Evolutionary conservation across 805 yeast species (phyloP).

Genomic region (Brettanomyces naardenensis): DNA sequence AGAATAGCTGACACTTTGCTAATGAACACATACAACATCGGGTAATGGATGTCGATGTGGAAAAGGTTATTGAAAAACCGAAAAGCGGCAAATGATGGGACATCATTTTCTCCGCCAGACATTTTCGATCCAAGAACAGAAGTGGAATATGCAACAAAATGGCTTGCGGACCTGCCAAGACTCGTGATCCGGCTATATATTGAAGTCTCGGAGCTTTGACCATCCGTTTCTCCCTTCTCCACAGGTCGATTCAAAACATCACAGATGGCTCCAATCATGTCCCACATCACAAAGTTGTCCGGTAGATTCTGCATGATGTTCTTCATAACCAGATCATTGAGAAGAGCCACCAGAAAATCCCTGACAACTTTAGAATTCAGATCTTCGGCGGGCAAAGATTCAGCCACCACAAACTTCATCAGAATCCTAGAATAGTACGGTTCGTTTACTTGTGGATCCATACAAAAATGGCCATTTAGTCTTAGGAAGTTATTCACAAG

Average conservation of each 20-base stretch:
- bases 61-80: constrained; percentile 15
- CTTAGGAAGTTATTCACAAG: constrained; percentile 9
- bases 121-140: neutral
- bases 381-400: constrained; percentile 34
- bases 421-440: constrained; percentile 29
- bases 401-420: constrained; percentile 26
- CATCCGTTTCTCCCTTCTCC: neutral
- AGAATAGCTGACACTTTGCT: constrained; percentile 7
- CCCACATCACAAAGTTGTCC: constrained; percentile 47
- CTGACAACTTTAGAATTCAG: constrained; percentile 30
- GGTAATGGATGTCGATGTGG: constrained; percentile 10
- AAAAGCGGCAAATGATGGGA: constrained; percentile 15
- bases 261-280: constrained; percentile 25
- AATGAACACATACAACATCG: constrained; percentile 11
- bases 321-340: constrained; percentile 34
- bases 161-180: neutral
- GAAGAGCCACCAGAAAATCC: constrained; percentile 30
- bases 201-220: too few species aligned
- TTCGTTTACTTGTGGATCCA: constrained; percentile 15
- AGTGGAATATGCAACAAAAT: constrained; percentile 2
- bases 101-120: neutral
- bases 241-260: constrained; percentile 2
- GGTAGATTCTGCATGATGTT: constrained; percentile 36
- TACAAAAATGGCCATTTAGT: constrained; percentile 17
- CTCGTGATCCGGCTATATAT: neutral